Evolutionary conservation across 2,329 filamentous ascomycete species (phyloP).

Genomic region (Tolypocladium tropicale): DNA sequence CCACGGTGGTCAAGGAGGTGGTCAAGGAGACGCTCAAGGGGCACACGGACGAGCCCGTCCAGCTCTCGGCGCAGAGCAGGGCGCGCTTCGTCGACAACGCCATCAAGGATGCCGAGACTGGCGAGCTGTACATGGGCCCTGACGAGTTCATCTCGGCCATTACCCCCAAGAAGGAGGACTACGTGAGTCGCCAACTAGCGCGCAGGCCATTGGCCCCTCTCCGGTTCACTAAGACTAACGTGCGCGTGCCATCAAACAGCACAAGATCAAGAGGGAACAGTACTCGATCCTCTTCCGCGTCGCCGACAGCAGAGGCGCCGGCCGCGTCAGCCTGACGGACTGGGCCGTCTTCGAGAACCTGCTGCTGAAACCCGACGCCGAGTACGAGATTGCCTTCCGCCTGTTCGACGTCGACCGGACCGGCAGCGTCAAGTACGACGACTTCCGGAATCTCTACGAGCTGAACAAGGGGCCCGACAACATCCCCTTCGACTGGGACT

Average conservation of each 20-base stretch:
- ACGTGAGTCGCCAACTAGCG: conserved; percentile 50
- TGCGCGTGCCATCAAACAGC: conserved; percentile 38
- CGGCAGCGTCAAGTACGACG: conserved; percentile 80
- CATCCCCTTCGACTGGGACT: conserved; percentile 95
- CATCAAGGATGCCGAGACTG: conserved; percentile 60
- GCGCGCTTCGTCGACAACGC: conserved; percentile 69
- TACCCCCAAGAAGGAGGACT: conserved; percentile 79
- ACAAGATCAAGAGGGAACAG: conserved; percentile 95
- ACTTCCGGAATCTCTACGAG: conserved; percentile 78
- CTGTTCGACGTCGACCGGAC: conserved; percentile 82
- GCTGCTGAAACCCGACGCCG: conserved; percentile 85
- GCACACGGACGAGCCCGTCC: conserved; percentile 34
- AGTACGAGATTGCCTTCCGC: conserved; percentile 97
- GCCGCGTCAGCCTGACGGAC: conserved; percentile 69
- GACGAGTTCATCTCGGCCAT: conserved; percentile 89
- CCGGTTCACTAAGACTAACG: neutral
- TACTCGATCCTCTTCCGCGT: conserved; percentile 89
- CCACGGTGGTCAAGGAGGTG: conserved; percentile 49
- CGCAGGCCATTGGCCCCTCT: neutral
- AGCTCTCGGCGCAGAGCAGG: conserved; percentile 66
- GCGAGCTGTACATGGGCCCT: conserved; percentile 69
- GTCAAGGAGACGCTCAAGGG: conserved; percentile 77
- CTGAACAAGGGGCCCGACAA: conserved; percentile 75
- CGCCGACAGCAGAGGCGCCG: conserved; percentile 67
- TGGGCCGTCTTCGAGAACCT: conserved; percentile 94